Evolutionary conservation across 352 stramenopile species (phyloP), one percentile per base, ranked within the genome.

Genomic region (Phytophthora palmivora): DNA sequence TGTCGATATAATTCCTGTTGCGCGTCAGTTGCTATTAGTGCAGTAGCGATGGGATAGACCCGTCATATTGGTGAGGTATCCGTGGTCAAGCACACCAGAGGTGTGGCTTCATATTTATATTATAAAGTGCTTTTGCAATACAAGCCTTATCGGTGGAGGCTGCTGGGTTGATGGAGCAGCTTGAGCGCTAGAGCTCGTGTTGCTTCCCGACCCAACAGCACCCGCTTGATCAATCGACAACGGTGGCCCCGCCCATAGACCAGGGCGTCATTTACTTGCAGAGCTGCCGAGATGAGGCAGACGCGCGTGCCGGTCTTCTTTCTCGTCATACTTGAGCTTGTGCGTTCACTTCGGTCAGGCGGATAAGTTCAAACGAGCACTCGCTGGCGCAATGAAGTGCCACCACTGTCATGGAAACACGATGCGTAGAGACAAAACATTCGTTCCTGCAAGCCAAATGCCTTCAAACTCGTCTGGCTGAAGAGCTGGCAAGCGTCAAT

Each of bases 1-100:
- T 87, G 58, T 84, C 75, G 37, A 69, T 72, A 67, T 78, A 63
- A 75, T 39, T 24, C 19, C 33, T 62, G 54, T 42, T 58, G 49
- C 53, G 66, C 33, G 30, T 52, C 57, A 42, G 56, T 62, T 72
- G 63, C 50, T 56, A 46, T 55, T 72, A 72, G 63, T 64, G 58
- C 45, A 59, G 58, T 72, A 63, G 37, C 51, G 61, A 65, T 39
- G 54, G 44, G 53, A 34, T 69, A 54, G 45, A 64, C 52, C 60
- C 43, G 49, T 61, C 63, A 58, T 63, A 51, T 64, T 64, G 63
- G 63, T 56, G 57, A 63, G 63, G 63, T 63, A 58, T 61, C 50
- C 51, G 39, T 56, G 63, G 44, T 46, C 63, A 54, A 68, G 63
- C 58, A 42, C 34, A 18, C 58, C 34, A 28, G 39, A 32, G 41